phyloP scores from a whole-genome alignment of 768 basidiomycete genomes.

The Obba rivulosa region DNA sequence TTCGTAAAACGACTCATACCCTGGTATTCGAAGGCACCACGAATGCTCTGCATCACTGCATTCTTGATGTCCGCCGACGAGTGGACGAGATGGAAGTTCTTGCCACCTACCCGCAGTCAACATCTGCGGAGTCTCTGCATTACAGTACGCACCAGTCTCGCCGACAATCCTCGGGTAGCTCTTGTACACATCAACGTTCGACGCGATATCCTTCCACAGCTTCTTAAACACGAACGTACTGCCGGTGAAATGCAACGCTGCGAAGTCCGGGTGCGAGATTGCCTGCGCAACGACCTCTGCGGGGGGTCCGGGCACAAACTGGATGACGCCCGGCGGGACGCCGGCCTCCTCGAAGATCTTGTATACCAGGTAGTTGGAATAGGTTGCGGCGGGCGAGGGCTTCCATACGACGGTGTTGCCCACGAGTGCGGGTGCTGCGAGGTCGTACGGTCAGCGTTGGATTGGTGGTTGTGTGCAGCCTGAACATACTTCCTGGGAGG shows the following conservation, averaged over 20 bases:
- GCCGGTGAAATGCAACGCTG: constrained; percentile 94
- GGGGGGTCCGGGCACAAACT: constrained; percentile 91
- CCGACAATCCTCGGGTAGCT: constrained; percentile 94
- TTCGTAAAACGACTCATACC: constrained; percentile 36
- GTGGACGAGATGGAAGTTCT: constrained; percentile 97
- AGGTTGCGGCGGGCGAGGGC: constrained; percentile 91
- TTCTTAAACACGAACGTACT: constrained; percentile 92
- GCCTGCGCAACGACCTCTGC: constrained; percentile 81
- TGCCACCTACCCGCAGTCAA: constrained; percentile 50
- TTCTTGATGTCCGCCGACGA: constrained; percentile 80
- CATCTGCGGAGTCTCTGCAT: background rate
- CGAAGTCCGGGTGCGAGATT: constrained; percentile 73
- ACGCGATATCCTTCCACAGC: constrained; percentile 93
- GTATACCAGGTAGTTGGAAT: constrained; percentile 90
- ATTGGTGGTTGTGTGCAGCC: background rate
- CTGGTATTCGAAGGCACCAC: constrained; percentile 94
- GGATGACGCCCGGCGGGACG: constrained; percentile 90
- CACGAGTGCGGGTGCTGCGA: constrained; percentile 78
- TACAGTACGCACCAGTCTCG: constrained; percentile 59
- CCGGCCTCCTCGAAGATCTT: constrained; percentile 93
- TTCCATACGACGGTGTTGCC: constrained; percentile 98
- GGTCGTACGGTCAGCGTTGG: constrained; percentile 3
- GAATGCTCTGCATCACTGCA: constrained; percentile 83
- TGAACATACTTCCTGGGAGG: constrained; percentile 61
- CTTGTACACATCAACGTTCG: constrained; percentile 82